Evolutionary conservation across 176 grass and related monocot genomes (phyloP).

Genomic region (Avena atlantica): DNA sequence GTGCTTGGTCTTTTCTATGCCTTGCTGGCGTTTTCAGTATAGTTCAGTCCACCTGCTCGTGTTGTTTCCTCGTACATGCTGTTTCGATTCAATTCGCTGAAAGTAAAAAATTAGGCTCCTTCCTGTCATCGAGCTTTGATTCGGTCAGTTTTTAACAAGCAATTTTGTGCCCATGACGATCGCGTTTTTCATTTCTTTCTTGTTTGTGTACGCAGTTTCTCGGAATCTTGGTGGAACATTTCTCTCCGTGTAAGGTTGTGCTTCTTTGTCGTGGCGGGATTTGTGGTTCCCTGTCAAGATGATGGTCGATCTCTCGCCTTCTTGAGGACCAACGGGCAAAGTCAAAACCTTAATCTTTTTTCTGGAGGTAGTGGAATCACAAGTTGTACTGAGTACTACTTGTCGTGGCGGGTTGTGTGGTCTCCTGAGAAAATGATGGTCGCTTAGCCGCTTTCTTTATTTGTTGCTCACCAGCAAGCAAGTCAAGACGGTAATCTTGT

Average conservation of each 20-base stretch:
- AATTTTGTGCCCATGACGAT: background rate
- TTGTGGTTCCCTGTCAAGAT: too few species aligned
- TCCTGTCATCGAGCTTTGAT: background rate
- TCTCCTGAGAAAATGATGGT: too few species aligned
- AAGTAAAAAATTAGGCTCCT: background rate
- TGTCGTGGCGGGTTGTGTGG: too few species aligned
- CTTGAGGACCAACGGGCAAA: too few species aligned
- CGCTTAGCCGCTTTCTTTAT: too few species aligned
- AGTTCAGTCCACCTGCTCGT: conserved; percentile 2
- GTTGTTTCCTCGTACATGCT: background rate
- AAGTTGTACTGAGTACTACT: too few species aligned
- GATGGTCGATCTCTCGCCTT: too few species aligned
- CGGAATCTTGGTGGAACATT: background rate
- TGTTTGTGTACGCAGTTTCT: background rate
- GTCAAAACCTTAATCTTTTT: too few species aligned
- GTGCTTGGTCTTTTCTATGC: background rate
- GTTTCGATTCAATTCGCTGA: background rate
- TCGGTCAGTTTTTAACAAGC: background rate
- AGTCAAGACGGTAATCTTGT: too few species aligned
- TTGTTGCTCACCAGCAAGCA: too few species aligned
- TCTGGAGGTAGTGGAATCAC: too few species aligned
- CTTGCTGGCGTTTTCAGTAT: background rate
- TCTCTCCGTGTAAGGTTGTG: background rate
- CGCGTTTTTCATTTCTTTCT: background rate
- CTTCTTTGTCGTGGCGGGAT: too few species aligned